Evolutionary conservation across 176 grass and related monocot genomes (phyloP), one percentile per base, ranked within the genome.

Genomic region (Pharus latifolius): DNA sequence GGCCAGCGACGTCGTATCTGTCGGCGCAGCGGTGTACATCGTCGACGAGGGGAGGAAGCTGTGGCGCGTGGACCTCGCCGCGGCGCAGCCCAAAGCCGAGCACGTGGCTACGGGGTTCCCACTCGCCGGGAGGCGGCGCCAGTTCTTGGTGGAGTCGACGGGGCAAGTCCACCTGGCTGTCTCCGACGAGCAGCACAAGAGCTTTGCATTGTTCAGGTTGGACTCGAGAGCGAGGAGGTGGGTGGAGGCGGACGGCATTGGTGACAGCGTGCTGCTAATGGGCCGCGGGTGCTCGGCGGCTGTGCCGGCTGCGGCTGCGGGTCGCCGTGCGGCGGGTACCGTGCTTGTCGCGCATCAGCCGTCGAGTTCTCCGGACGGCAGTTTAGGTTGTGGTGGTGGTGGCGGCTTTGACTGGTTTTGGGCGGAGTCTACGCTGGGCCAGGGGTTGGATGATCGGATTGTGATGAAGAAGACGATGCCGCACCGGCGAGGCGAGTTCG

Each of bases 101-200:
- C 61, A 75, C 53, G 43, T 61, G 52, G 77, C 60, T 75, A 74
- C 69, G 53, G 28, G 27, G 28, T 85, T 73, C 82, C 8, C 1
- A 75, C 69, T 79, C 27, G 44, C 52, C 2, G 69, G 47, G 43
- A 1, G 0, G 75, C 53, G 45, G 82, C 53, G 53, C 16, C 69
- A 79, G 53, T 61, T 67, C 75, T 75, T 85, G 3, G 53, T 85
- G 17, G 54, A 47, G 82, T 67, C 45, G 62, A 37, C 61, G 61
- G 60, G 82, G 12, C 54, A 68, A 44, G 61, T 85, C 75, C 52
- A 68, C 82, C 69, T 85, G 75, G 75, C 79, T 68, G 24, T 79
- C 52, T 44, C 75, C 61, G 82, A 85, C 62, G 69, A 79, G 11
- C 68, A 52, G 45, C 62, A 61, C 46, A 66, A 3, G 52, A 43